Base-by-base conservation (phyloP, 352 stramenopile genomes). In the Phytophthora sansomeana region DNA sequence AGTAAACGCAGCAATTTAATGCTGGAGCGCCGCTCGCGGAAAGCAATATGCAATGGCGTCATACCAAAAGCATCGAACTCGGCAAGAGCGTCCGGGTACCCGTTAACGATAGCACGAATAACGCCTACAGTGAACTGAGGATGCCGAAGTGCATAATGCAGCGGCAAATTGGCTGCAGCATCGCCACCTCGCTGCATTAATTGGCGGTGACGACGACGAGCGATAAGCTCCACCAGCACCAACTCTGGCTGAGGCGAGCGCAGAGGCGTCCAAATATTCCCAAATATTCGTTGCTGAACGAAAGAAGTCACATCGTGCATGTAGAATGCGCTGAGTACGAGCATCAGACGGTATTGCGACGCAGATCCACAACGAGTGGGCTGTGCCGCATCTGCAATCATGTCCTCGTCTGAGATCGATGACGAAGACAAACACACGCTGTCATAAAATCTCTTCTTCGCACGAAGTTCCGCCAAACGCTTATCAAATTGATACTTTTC, bases 1-100 rank as follows among this genome's bases (percentile, higher is more conserved):
- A 90, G 63, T 1, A 87, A 43, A 11, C 62, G 10, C 0, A 85
- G 5, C 16, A 89, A 7, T 17, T 68, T 47, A 0, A 72, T 14
- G 13, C 21, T 66, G 0, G 60, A 55, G 11, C 72, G 68, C 16
- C 70, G 62, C 38, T 85, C 77, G 7, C 79, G 82, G 7, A 90
- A 75, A 8, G 75, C 81, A 3, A 91, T 60, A 49, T 93, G 85
- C 35, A 91, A 47, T 11, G 85, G 85, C 10, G 79, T 90, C 62
- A 89, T 85, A 6, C 79, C 82, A 52, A 81, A 86, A 16, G 70
- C 73, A 58, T 93, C 84, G 4, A 29, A 44, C 8, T 68, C 53
- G n/a, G 17, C 16, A 30, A 88, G 59, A 6, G 79, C 85, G 4
- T 89, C 77, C 0, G 43, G 55, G 41, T 81, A 81, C 0, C 75